Evolutionary conservation across 495 filamentous ascomycete genomes (phyloP).

Genomic region (Penicillium alfredii): DNA sequence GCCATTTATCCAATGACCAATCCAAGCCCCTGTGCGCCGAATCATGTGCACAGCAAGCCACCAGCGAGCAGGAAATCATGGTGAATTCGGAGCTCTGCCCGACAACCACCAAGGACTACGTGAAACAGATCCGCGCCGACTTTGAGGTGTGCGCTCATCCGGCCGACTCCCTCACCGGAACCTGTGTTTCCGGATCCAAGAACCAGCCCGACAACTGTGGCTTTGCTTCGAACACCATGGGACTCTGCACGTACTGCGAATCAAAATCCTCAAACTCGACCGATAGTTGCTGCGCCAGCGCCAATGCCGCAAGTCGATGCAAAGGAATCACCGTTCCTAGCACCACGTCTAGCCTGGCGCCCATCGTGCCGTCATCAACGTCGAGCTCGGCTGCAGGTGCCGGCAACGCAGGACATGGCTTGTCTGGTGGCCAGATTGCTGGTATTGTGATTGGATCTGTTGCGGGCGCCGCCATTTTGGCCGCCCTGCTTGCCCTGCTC

Average conservation of each 20-base stretch:
- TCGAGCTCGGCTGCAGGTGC: constrained; percentile 36
- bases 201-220: constrained; percentile 92
- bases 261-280: constrained; percentile 80
- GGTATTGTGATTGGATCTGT: constrained; percentile 84
- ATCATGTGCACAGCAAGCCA: constrained; percentile 75
- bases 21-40: constrained; percentile 82
- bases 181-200: constrained; percentile 65
- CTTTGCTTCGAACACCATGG: constrained; percentile 70
- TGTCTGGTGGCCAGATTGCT: constrained; percentile 82
- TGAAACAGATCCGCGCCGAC: constrained; percentile 80
- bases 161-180: constrained; percentile 62
- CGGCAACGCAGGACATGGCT: constrained; percentile 31
- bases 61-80: constrained; percentile 78
- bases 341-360: constrained; percentile 59
- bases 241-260: constrained; percentile 82
- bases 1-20: constrained; percentile 54
- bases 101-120: constrained; percentile 53
- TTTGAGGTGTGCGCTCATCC: constrained; percentile 86
- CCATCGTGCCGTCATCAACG: constrained; percentile 51
- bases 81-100: constrained; percentile 69
- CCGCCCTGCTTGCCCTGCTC: constrained; percentile 54
- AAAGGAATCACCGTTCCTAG: constrained; percentile 66
- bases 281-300: constrained; percentile 88
- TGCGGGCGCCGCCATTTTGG: constrained; percentile 60
- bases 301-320: constrained; percentile 67